Evolutionary conservation across 352 stramenopile genomes (phyloP).

Genomic region (Pythium periplocum): DNA sequence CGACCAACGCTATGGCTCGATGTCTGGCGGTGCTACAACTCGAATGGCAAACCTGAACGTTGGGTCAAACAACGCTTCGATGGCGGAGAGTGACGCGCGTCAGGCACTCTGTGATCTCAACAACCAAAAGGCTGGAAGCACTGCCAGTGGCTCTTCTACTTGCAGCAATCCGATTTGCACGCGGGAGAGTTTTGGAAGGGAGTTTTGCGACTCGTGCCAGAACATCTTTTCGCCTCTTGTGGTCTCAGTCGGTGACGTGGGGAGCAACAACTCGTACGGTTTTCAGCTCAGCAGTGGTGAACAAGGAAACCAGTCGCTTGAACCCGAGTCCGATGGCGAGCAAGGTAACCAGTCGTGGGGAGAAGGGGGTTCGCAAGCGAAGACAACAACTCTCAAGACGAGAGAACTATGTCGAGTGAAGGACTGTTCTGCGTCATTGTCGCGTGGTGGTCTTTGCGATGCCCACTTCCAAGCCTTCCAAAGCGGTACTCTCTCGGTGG

Average conservation of each 20-base stretch:
- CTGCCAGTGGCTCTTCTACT: conserved; percentile 12
- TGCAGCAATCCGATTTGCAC: conserved; percentile 61
- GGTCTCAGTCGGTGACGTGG: conserved; percentile 31
- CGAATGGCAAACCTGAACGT: conserved; percentile 19
- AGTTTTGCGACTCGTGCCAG: conserved; percentile 61
- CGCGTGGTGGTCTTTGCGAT: conserved; percentile 35
- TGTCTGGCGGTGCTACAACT: conserved; percentile 8
- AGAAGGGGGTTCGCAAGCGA: conserved; percentile 8
- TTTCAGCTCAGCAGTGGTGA: conserved; percentile 10
- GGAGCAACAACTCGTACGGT: conserved; percentile 14
- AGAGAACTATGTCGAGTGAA: conserved; percentile 31
- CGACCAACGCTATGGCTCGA: no score
- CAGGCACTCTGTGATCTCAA: conserved; percentile 4
- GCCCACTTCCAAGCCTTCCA: conserved; percentile 46
- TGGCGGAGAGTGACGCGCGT: conserved; percentile 14
- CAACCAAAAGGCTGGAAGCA: neutral
- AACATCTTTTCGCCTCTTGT: conserved; percentile 50
- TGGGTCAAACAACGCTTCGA: neutral
- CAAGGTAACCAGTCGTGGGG: conserved; percentile 18
- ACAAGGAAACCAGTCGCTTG: conserved; percentile 5
- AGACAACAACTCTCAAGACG: neutral
- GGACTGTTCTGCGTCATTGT: conserved; percentile 23
- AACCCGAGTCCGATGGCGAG: conserved; percentile 19
- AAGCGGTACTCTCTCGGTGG: conserved; percentile 45
- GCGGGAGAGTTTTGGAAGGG: conserved; percentile 41